phyloP scores from a whole-genome alignment of 352 stramenopile species.

The Pythium volutum region DNA sequence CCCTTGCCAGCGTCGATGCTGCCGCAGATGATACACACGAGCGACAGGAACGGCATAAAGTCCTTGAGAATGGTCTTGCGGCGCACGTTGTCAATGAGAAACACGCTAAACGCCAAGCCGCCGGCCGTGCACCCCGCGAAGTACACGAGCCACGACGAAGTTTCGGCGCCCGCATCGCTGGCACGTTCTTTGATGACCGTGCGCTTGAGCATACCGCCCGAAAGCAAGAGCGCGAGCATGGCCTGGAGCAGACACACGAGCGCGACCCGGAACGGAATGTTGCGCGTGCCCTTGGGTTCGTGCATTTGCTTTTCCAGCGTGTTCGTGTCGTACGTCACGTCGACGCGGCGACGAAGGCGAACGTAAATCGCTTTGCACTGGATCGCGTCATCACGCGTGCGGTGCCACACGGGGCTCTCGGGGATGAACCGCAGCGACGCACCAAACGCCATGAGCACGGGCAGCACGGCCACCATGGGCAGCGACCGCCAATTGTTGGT shows the following conservation, averaged over 20 bases:
- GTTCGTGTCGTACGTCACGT: constrained; percentile 64
- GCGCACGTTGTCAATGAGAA: constrained; percentile 81
- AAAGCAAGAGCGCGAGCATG: constrained; percentile 67
- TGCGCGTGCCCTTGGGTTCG: constrained; percentile 57
- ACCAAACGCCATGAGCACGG: constrained; percentile 58
- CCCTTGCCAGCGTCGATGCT: constrained; percentile 44
- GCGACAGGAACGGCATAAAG: constrained; percentile 70
- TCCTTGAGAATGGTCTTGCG: constrained; percentile 90
- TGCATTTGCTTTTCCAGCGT: constrained; percentile 67
- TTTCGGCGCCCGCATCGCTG: constrained; percentile 41
- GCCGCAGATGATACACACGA: constrained; percentile 56
- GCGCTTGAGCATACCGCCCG: constrained; percentile 59
- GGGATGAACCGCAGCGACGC: constrained; percentile 63
- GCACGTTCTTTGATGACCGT: constrained; percentile 31
- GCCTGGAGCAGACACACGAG: constrained; percentile 64
- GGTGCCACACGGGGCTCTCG: constrained; percentile 73
- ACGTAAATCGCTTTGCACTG: constrained; percentile 52
- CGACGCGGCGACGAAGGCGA: constrained; percentile 60
- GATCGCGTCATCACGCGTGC: constrained; percentile 42
- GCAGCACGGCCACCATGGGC: constrained; percentile 72
- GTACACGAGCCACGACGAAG: constrained; percentile 57
- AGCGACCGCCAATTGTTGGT: constrained; percentile 76
- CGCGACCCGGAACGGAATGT: constrained; percentile 66
- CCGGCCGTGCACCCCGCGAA: constrained; percentile 33
- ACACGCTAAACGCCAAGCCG: constrained; percentile 64